These are phyloP conservation scores for Pseudocercospora pini-densiflorae DNA, from an alignment of 2,329 filamentous ascomycete genomes.

Conservation along the genomic window DNA sequence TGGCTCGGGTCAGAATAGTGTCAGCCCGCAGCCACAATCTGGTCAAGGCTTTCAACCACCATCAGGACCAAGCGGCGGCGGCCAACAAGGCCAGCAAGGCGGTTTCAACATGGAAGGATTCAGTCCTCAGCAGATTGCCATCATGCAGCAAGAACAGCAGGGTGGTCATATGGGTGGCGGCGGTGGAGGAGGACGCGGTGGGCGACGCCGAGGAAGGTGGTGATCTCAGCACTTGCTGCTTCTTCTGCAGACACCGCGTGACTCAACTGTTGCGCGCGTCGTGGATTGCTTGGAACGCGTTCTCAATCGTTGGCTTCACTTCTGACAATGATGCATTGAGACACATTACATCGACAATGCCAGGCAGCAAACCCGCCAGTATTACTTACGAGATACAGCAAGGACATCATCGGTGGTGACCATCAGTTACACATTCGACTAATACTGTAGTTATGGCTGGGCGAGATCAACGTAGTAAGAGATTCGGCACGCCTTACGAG, in stretches of 20 bases:
- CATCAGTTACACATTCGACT: background rate
- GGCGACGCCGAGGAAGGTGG: slow-evolving; percentile 28
- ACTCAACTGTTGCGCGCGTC: background rate
- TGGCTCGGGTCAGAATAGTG: slow-evolving; percentile 27
- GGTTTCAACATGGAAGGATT: slow-evolving; percentile 38
- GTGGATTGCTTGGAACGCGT: background rate
- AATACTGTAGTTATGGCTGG: background rate
- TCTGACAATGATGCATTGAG: background rate
- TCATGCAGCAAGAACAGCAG: slow-evolving; percentile 40
- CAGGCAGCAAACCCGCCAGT: background rate
- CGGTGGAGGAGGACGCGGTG: slow-evolving; percentile 36
- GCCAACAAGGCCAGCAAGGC: slow-evolving; percentile 15
- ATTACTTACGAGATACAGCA: background rate
- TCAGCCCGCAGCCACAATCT: slow-evolving; percentile 31
- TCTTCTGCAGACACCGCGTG: background rate
- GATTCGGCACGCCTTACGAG: background rate
- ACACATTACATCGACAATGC: background rate
- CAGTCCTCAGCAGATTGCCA: slow-evolving; percentile 42
- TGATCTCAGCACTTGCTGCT: slow-evolving; percentile 6
- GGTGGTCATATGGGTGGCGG: slow-evolving; percentile 35
- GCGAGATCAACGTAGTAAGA: background rate
- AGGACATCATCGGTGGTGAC: background rate
- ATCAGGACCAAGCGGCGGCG: slow-evolving; percentile 28
- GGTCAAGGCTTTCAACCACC: slow-evolving; percentile 38
- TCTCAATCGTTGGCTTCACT: background rate